Base-by-base conservation (phyloP, 139 green algal species). In the Coccomyxa sp. region DNA sequence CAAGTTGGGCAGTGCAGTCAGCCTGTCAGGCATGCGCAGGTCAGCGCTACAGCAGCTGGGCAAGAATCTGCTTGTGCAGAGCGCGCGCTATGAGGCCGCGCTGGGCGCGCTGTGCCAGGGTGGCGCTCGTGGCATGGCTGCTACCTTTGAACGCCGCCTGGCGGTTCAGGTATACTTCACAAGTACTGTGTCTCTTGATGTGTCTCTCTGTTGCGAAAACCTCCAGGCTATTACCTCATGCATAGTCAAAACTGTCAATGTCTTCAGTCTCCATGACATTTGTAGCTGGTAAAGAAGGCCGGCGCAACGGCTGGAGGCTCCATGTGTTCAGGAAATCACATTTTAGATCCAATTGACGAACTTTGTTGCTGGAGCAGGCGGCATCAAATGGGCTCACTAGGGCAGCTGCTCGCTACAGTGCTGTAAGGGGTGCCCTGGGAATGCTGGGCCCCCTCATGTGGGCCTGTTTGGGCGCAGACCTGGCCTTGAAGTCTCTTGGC, bases 381-480 rank as follows among this genome's bases (percentile, higher is more conserved):
- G 93, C 94, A 0, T 88, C 92, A 71, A 82, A 88, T 67, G 86
- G 88, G 21, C 45, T 95, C 15, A 91, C 87, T 3, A 58, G 51
- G 15, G 86, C 90, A 7, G 88, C 86, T 11, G 86, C 89, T 0
- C 89, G 93, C 13, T 96, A 96, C 86, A 87, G 90, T 27, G 87
- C 91, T 0, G 83, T 92, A 16, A 90, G 91, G 57, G 89, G 91
- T 9, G 86, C 91, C 14, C 84, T 96, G 67, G 83, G 87, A 13
- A 80, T 95, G 59, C 60, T 97, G 32, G 92, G 91, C 0, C 94
- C 94, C 9, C 59, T 94, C 10, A 91, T 97, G 90, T 97, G 94
- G 94, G 92, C 86, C 12, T 91, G 84, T 85, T 89, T 96, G n/a
- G 93, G 88, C n/a, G 67, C 91, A 10, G 94, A 98, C 67, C 85